phyloP scores from a whole-genome alignment of 148 eudicot species.

The Hydrangea macrophylla region DNA sequence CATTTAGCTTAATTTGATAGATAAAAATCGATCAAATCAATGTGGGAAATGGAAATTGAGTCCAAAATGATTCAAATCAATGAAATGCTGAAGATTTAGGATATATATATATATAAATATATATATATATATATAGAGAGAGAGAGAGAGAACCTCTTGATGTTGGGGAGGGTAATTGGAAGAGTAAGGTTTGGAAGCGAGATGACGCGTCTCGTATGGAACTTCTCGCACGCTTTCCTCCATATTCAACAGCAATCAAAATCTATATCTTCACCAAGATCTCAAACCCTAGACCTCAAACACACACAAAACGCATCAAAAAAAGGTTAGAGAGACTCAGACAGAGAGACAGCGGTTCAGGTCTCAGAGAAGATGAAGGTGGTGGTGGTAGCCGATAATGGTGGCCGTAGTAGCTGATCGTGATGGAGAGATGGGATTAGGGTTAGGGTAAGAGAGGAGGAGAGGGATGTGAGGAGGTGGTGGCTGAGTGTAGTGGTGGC shows the following conservation, averaged over 20 bases:
- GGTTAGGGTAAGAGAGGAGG: no score
- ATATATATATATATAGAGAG: neutral
- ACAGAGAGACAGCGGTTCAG: neutral
- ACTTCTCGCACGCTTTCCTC: constrained; percentile 42
- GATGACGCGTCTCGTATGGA: constrained; percentile 66
- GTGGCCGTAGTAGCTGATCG: no score
- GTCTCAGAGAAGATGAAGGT: no score
- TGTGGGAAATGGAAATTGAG: constrained; percentile 1
- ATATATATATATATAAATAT: neutral
- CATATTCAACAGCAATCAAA: constrained; percentile 22
- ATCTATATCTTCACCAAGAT: neutral
- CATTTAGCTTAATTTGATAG: constrained; percentile 36
- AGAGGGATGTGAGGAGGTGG: no score
- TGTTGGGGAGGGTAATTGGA: constrained; percentile 74
- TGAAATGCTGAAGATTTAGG: neutral
- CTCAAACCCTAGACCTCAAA: constrained; percentile 7
- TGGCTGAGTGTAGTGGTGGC: no score
- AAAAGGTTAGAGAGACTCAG: neutral
- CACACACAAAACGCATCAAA: neutral
- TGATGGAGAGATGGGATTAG: no score
- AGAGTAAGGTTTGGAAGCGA: constrained; percentile 56
- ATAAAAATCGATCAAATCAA: constrained; percentile 12
- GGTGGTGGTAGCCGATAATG: no score
- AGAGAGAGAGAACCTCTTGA: constrained; percentile 23
- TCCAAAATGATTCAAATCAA: neutral